phyloP scores from a whole-genome alignment of 2,329 filamentous ascomycete genomes.

The Claviceps digitariae region DNA sequence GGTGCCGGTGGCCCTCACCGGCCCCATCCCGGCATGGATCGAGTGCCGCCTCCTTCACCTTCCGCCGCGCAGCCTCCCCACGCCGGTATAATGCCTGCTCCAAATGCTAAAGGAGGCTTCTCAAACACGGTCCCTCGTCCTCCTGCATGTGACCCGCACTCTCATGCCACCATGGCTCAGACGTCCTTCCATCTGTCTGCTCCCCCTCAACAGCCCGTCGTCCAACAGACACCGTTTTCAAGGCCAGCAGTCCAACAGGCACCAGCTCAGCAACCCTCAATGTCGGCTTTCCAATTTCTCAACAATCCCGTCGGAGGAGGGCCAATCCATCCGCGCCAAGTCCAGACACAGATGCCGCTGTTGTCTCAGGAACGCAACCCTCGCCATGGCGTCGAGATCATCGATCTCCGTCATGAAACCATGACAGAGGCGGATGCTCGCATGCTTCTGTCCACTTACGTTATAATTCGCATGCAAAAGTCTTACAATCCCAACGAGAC shows the following conservation, averaged over 20 bases:
- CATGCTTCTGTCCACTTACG: constrained; percentile 25
- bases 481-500: constrained; percentile 16
- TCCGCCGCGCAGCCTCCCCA: neutral
- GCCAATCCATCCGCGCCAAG: neutral
- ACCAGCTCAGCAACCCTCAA: neutral
- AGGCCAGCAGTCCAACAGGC: neutral
- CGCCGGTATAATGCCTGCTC: neutral
- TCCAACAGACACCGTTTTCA: neutral
- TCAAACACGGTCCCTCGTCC: neutral
- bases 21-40: neutral
- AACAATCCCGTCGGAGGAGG: neutral
- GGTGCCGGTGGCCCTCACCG: neutral
- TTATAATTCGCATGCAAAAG: constrained; percentile 30
- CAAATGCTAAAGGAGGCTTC: neutral
- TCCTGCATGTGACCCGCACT: neutral
- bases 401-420: constrained; percentile 24
- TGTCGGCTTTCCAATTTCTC: neutral
- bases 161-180: neutral
- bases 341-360: neutral
- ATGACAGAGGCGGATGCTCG: constrained; percentile 25
- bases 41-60: neutral
- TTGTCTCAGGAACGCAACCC: constrained; percentile 7
- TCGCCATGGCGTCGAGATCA: constrained; percentile 11
- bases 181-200: neutral
- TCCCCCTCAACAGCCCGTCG: neutral